These are phyloP conservation scores for Hyaloscypha hepaticicola DNA, from an alignment of 495 filamentous ascomycete species.

Conservation along the genomic window DNA sequence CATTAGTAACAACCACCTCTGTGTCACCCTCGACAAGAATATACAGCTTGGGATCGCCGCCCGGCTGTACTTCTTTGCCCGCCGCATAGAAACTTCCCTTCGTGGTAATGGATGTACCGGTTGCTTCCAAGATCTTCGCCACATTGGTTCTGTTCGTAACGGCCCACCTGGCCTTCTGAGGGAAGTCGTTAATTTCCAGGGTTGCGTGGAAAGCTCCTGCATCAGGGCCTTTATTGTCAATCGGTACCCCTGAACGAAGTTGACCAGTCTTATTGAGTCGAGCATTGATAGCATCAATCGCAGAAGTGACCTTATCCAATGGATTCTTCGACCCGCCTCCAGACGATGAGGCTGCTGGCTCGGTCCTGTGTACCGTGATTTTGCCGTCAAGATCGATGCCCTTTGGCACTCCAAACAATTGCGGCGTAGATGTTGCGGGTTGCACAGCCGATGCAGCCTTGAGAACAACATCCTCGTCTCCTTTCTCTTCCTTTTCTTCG, in stretches of 20 bases:
- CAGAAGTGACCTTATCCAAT: slow-evolving; percentile 79
- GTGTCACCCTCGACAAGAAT: slow-evolving; percentile 98
- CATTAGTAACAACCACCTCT: slow-evolving; percentile 84
- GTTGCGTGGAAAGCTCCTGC: slow-evolving; percentile 97
- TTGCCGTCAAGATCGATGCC: slow-evolving; percentile 64
- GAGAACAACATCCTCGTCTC: slow-evolving; percentile 57
- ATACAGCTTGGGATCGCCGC: slow-evolving; percentile 85
- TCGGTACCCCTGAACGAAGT: slow-evolving; percentile 86
- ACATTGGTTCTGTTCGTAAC: slow-evolving; percentile 99
- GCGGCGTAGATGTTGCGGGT: slow-evolving; percentile 48
- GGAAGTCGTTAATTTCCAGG: slow-evolving; percentile 98
- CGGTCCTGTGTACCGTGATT: slow-evolving; percentile 77
- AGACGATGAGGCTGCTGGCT: slow-evolving; percentile 47
- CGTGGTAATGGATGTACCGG: slow-evolving; percentile 93
- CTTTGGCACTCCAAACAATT: slow-evolving; percentile 54
- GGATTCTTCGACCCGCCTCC: slow-evolving; percentile 57
- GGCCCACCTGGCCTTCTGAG: slow-evolving; percentile 97
- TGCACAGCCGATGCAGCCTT: slow-evolving; percentile 66
- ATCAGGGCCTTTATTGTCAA: slow-evolving; percentile 98
- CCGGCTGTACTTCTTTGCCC: slow-evolving; percentile 74
- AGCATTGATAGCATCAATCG: slow-evolving; percentile 81
- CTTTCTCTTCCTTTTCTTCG: slow-evolving; percentile 77
- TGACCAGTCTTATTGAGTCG: slow-evolving; percentile 83
- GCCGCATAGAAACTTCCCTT: slow-evolving; percentile 87
- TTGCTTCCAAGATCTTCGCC: slow-evolving; percentile 94